Conservation (phyloP, 2,329 filamentous ascomycete genomes). For the Hypoxylon rubiginosum region DNA sequence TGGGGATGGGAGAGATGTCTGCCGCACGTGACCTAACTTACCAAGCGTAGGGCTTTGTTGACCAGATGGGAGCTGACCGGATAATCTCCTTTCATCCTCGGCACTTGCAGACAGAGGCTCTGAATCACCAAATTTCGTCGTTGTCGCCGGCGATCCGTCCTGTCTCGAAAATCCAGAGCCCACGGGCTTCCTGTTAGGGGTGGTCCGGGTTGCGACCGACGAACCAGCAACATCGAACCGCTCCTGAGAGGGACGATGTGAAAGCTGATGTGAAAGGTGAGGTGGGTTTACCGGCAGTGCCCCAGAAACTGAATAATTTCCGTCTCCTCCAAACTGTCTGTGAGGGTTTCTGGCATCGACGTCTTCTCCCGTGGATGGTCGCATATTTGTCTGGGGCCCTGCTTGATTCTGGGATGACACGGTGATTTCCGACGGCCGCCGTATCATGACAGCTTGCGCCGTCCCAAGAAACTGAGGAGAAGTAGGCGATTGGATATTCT, state of each 20-base stretch:
- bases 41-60: conserved; percentile 44
- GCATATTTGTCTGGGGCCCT: conserved; percentile 35
- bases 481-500: conserved; percentile 15
- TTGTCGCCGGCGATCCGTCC: conserved; percentile 35
- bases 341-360: conserved; percentile 6
- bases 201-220: conserved; percentile 30
- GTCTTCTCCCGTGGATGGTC: conserved; percentile 34
- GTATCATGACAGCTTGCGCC: conserved; percentile 44
- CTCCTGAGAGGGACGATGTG: conserved; percentile 43
- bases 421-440: conserved; percentile 48
- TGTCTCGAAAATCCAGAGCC: conserved; percentile 45
- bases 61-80: conserved; percentile 41
- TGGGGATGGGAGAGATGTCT: conserved; percentile 48
- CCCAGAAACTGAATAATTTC: conserved; percentile 24
- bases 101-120: conserved; percentile 31
- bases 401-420: conserved; percentile 40
- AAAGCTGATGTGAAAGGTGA: too few species aligned
- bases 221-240: conserved; percentile 30
- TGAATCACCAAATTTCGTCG: conserved; percentile 20
- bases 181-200: conserved; percentile 51
- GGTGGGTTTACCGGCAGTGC: conserved; percentile 31
- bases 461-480: conserved; percentile 38
- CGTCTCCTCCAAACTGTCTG: conserved; percentile 16
- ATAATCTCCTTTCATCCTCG: conserved; percentile 39
- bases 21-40: conserved; percentile 42